Conservation (phyloP, 371 early-diverging fungal species). For the Paraphysoderma sedebokerense region DNA sequence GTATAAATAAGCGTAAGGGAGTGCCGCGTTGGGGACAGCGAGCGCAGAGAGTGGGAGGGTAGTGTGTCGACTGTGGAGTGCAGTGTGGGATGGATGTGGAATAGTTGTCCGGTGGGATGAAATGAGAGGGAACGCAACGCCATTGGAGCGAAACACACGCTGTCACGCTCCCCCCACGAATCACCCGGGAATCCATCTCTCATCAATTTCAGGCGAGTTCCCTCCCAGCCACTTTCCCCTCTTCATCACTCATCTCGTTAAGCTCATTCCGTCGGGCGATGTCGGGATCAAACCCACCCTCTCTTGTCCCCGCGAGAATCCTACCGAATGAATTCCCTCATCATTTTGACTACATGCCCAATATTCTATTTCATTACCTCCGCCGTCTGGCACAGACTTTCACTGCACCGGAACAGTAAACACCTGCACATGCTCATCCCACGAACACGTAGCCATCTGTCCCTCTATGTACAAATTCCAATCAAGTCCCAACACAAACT, state of each 20-base stretch:
- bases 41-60: not conserved
- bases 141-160: not conserved
- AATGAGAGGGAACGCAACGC: not conserved
- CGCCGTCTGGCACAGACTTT: too few relatives aligned
- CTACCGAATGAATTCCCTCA: too few relatives aligned
- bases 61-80: not conserved
- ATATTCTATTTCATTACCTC: too few relatives aligned
- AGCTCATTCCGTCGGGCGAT: too few relatives aligned
- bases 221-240: slow-evolving; percentile 5
- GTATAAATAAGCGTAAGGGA: slow-evolving; percentile 9
- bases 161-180: not conserved
- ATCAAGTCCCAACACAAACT: slow-evolving; percentile 89
- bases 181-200: slow-evolving; percentile 5
- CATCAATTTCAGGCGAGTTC: slow-evolving; percentile 7
- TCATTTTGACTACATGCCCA: too few relatives aligned
- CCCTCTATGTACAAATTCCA: slow-evolving; percentile 68
- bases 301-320: too few relatives aligned
- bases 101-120: not conserved
- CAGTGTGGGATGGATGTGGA: not conserved
- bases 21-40: slow-evolving; percentile 8
- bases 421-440: slow-evolving; percentile 75
- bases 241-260: slow-evolving; percentile 4
- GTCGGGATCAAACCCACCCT: too few relatives aligned
- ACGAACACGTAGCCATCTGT: slow-evolving; percentile 75
- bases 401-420: slow-evolving; percentile 29